These are phyloP conservation scores for Colletotrichum cereale DNA, from an alignment of 2,329 filamentous ascomycete species.

Conservation along the genomic window DNA sequence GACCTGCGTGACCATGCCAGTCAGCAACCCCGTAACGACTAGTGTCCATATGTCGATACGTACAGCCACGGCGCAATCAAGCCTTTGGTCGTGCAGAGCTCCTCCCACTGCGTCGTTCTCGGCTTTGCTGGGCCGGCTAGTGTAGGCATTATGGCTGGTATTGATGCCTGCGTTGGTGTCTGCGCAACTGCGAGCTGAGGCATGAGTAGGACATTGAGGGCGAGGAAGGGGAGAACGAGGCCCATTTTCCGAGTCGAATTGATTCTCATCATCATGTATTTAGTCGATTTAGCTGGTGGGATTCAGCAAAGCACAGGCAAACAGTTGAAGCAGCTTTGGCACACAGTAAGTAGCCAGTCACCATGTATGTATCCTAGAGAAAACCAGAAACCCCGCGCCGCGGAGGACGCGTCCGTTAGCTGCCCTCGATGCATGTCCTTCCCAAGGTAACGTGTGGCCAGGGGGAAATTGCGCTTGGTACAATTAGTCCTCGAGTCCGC, in stretches of 20 bases:
- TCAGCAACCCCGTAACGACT: not conserved
- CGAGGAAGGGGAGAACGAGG: not conserved
- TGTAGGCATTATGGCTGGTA: slow-evolving; percentile 23
- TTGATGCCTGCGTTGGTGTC: not conserved
- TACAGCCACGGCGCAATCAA: slow-evolving; percentile 16
- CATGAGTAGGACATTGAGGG: not conserved
- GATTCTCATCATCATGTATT: not conserved
- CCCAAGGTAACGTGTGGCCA: not conserved
- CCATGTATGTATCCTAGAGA: not conserved
- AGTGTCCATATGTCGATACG: not conserved
- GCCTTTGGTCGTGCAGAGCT: slow-evolving; percentile 13
- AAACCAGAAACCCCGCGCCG: not conserved
- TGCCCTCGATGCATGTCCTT: not conserved
- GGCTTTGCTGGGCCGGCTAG: slow-evolving; percentile 13
- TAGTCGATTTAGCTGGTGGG: not conserved
- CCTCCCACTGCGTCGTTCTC: slow-evolving; percentile 8
- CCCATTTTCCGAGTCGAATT: not conserved
- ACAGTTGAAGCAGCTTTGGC: not conserved
- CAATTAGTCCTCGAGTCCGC: not conserved
- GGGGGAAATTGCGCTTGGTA: slow-evolving; percentile 1
- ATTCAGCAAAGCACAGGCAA: no score
- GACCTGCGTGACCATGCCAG: not conserved
- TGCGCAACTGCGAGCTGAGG: not conserved
- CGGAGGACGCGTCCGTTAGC: not conserved
- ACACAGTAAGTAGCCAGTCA: not conserved